phyloP scores from a whole-genome alignment of 495 filamentous ascomycete genomes.

The Lophium mytilinum region DNA sequence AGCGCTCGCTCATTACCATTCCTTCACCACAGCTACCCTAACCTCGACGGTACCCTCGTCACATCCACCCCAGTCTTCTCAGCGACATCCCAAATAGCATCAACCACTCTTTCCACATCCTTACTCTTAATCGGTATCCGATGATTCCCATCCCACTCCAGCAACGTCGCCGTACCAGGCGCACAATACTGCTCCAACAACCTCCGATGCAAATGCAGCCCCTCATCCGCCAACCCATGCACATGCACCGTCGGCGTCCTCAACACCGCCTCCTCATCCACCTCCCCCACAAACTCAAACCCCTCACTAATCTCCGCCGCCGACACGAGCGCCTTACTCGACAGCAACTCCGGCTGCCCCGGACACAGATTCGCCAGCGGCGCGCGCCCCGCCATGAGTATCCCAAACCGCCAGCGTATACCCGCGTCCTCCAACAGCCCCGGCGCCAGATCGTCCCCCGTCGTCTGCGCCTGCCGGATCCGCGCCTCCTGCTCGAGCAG shows the following conservation, averaged over 20 bases:
- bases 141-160: slow-evolving; percentile 58
- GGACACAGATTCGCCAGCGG: slow-evolving; percentile 41
- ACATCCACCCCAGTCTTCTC: slow-evolving; percentile 29
- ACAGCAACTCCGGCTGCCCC: slow-evolving; percentile 16
- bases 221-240: slow-evolving; percentile 50
- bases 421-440: slow-evolving; percentile 19
- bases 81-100: slow-evolving; percentile 40
- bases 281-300: slow-evolving; percentile 28
- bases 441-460: slow-evolving; percentile 1
- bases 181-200: slow-evolving; percentile 46
- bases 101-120: slow-evolving; percentile 45
- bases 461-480: slow-evolving; percentile 12
- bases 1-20: too few species aligned
- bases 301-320: slow-evolving; percentile 34
- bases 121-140: slow-evolving; percentile 48
- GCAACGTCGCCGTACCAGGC: slow-evolving; percentile 34
- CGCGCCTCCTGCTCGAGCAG: slow-evolving; percentile 34
- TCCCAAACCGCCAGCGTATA: slow-evolving; percentile 33
- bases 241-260: slow-evolving; percentile 56
- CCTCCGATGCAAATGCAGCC: slow-evolving; percentile 44
- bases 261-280: slow-evolving; percentile 29
- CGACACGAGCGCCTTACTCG: slow-evolving; percentile 20
- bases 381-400: slow-evolving; percentile 49
- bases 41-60: neutral
- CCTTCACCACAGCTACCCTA: too few species aligned